Conservation (phyloP, 192 early-diverging fungal species). For the Obelidium mucronatum region DNA sequence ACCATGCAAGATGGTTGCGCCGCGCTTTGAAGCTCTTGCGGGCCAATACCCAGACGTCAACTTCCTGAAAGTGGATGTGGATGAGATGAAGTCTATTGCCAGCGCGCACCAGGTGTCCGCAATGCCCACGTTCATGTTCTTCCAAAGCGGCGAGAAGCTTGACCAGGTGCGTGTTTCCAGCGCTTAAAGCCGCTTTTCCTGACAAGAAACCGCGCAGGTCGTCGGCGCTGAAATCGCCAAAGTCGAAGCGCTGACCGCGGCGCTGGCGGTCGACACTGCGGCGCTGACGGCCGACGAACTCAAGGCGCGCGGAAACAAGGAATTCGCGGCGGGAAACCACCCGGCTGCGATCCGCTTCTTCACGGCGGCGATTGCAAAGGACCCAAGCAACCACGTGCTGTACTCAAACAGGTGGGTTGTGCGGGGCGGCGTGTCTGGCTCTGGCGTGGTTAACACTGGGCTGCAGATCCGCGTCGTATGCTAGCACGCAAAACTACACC, state of each 20-base stretch:
- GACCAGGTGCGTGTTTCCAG: constrained; percentile 33
- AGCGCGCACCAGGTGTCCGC: constrained; percentile 55
- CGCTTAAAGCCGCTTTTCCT: not conserved
- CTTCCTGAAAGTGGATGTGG: constrained; percentile 89
- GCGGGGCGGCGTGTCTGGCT: not conserved
- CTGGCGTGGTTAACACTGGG: not conserved
- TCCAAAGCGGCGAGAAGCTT: constrained; percentile 56
- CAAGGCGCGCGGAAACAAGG: constrained; percentile 84
- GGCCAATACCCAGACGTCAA: constrained; percentile 56
- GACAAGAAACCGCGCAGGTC: constrained; percentile 37
- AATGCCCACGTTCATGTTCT: constrained; percentile 78
- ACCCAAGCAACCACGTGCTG: constrained; percentile 88
- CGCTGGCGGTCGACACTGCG: constrained; percentile 6
- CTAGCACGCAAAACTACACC: constrained; percentile 78
- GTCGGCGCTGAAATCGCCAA: constrained; percentile 60
- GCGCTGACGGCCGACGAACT: constrained; percentile 66
- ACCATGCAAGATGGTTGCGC: constrained; percentile 79
- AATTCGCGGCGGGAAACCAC: constrained; percentile 81
- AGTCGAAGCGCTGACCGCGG: constrained; percentile 42
- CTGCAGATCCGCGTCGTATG: constrained; percentile 79
- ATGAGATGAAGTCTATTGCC: constrained; percentile 60
- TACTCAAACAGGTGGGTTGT: constrained; percentile 78
- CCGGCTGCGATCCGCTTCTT: constrained; percentile 79
- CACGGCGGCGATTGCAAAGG: constrained; percentile 85
- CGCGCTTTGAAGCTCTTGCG: constrained; percentile 68